phyloP scores from a whole-genome alignment of 176 grass and related monocot genomes.

The Alloteropsis semialata region DNA sequence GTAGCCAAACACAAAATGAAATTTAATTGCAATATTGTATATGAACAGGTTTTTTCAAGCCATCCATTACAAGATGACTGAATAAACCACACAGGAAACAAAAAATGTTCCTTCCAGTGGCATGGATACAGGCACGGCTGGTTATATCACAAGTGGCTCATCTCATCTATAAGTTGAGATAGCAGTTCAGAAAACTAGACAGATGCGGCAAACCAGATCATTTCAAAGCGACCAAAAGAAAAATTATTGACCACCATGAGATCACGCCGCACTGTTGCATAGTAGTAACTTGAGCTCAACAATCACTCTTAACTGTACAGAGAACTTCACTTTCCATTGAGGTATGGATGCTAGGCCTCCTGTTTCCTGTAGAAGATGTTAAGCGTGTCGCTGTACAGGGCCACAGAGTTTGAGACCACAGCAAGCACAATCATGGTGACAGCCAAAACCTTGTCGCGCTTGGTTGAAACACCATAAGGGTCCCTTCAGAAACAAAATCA shows the following conservation, averaged over 20 bases:
- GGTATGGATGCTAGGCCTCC: constrained; percentile 40
- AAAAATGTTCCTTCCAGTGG: not conserved
- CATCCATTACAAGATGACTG: not conserved
- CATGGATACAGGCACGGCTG: not conserved
- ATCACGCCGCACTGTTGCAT: not conserved
- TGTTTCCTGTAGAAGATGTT: constrained; percentile 64
- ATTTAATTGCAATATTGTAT: not conserved
- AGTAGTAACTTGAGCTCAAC: constrained; percentile 3
- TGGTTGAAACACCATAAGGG: constrained; percentile 60
- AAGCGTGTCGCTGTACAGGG: constrained; percentile 61
- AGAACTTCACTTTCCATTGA: not conserved
- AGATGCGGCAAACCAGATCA: not conserved
- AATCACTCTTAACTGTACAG: constrained; percentile 19
- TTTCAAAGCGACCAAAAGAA: constrained; percentile 34
- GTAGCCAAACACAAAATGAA: not conserved
- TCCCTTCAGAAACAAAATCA: constrained; percentile 43
- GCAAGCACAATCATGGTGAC: constrained; percentile 83
- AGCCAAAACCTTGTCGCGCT: constrained; percentile 64
- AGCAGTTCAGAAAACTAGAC: not conserved
- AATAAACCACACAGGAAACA: not conserved
- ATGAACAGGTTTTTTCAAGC: not conserved
- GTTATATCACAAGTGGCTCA: not conserved
- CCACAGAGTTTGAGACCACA: constrained; percentile 62
- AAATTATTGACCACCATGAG: constrained; percentile 33
- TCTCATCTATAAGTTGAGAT: not conserved